Evolutionary conservation across 495 filamentous ascomycete species (phyloP), one percentile per base, ranked within the genome.

Genomic region (Neurospora sp.): DNA sequence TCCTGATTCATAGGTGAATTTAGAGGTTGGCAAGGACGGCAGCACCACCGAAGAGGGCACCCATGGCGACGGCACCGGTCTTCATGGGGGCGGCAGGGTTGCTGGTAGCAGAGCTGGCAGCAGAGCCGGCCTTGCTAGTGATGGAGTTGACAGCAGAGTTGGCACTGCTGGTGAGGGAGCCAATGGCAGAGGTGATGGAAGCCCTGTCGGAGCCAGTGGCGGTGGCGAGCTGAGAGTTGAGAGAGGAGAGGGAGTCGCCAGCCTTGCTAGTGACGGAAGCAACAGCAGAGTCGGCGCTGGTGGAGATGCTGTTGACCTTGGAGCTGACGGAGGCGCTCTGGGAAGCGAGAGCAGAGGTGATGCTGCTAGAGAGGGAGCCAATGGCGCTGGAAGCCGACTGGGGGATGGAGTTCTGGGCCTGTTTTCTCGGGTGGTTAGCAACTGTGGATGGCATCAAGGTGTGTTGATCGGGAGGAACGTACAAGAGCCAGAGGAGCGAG

Each of bases 1-100:
- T 35, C 14, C 53, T 16, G 6, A 31, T 18, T 66, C 4, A 18
- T 6, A 5, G 40, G 40, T 39, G 48, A 46, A 9, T 2, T 78
- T 74, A 82, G 37, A 82, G 18, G 69, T 79, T 76, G 18, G 71
- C 81, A 53, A 79, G 20, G 16, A 81, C 72, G 9, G 77, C 81
- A 16, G 75, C 80, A 72, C 77, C 81, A 18, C 82, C 83, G 14
- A 83, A 75, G 12, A 85, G 72, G 40, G 78, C 81, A 38, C 79
- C 83, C 12, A 82, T 41, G 12, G 76, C 83, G 10, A 84, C 61
- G 37, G 78, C 82, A 40, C 74, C 83, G 9, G 80, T 83, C 75
- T 75, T 76, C 40, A 73, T 39, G 6, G 79, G 73, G n/a, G 73
- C 75, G 20, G 53, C 53, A 66, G 53, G 53, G 53, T 66, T 66